A percentile compares a stretch with the other conserved stretches of the same genome.
Conservation (phyloP, 2,329 filamentous ascomycete genomes). For the Byssoonygena ceratinophila region DNA sequence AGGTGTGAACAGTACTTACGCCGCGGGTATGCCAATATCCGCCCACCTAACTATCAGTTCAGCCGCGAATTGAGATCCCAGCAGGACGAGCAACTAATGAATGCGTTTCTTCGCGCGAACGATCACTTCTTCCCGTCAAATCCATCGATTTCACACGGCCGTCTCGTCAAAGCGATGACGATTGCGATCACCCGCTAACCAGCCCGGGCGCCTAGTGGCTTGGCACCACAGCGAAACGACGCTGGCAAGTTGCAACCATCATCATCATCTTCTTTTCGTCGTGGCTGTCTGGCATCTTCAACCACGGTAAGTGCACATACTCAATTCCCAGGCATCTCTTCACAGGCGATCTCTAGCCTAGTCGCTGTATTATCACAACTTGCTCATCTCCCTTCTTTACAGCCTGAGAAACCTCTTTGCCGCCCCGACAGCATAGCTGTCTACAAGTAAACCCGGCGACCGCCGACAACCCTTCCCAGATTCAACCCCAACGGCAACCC, state of each 20-base stretch:
- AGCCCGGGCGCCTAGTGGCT: conserved; percentile 7
- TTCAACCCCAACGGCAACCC: background rate
- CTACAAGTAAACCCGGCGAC: background rate
- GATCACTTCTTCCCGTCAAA: background rate
- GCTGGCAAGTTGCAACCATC: background rate
- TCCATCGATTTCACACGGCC: background rate
- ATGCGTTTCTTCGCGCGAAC: background rate
- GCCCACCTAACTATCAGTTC: background rate
- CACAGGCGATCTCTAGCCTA: background rate
- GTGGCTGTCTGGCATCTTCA: background rate
- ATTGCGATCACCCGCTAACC: background rate
- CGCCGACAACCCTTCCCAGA: background rate
- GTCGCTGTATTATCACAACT: background rate
- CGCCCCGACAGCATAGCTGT: conserved; percentile 4
- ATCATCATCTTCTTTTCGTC: conserved; percentile 1
- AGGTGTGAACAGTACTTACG: too few relatives aligned
- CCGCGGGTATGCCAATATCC: too few relatives aligned
- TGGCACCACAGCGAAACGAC: conserved; percentile 5
- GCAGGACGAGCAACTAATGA: background rate
- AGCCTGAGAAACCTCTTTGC: background rate
- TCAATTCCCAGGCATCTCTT: background rate
- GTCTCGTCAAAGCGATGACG: background rate
- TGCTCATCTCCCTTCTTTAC: background rate
- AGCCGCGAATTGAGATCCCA: background rate
- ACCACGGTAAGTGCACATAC: background rate